Evolutionary conservation across 2,329 filamentous ascomycete species (phyloP).

Genomic region (Colletotrichum sp.): DNA sequence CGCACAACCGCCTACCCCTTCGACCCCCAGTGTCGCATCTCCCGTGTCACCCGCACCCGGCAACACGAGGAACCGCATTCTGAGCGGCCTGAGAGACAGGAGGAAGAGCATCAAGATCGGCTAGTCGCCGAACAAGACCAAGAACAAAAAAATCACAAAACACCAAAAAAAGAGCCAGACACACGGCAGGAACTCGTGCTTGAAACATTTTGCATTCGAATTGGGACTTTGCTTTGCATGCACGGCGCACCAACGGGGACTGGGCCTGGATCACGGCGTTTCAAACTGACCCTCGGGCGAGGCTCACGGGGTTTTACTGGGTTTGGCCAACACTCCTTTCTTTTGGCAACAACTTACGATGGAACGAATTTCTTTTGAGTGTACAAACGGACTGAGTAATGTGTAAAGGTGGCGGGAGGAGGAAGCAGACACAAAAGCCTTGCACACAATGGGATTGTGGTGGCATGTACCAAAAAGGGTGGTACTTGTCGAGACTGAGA

Average conservation of each 20-base stretch:
- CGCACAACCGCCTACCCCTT: conserved; percentile 17
- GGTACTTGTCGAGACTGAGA: not conserved
- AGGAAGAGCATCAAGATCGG: conserved; percentile 44
- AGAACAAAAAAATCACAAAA: not conserved
- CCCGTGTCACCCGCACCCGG: conserved; percentile 24
- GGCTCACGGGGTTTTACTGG: not conserved
- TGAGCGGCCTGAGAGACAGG: conserved; percentile 39
- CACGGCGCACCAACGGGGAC: conserved; percentile 16
- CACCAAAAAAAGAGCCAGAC: not conserved
- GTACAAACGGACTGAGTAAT: conserved; percentile 11
- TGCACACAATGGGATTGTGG: not conserved
- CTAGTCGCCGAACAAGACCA: not conserved
- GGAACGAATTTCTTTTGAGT: conserved; percentile 17
- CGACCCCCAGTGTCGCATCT: conserved; percentile 31
- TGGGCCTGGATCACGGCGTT: conserved; percentile 10
- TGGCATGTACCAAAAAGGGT: conserved; percentile 13
- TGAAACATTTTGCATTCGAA: conserved; percentile 11
- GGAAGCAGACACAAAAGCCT: not conserved
- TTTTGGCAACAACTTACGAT: conserved; percentile 3
- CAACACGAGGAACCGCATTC: conserved; percentile 33
- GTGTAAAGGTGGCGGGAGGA: not conserved
- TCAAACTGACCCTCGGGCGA: conserved; percentile 7
- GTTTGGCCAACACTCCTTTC: conserved; percentile 1
- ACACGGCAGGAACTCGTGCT: not conserved
- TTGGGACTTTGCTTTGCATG: conserved; percentile 18